A percentile compares a stretch with the other conserved stretches of the same genome.
These are phyloP conservation scores for Leishmania tropica DNA, from an alignment of 208 protist genomes.

Conservation along the genomic window DNA sequence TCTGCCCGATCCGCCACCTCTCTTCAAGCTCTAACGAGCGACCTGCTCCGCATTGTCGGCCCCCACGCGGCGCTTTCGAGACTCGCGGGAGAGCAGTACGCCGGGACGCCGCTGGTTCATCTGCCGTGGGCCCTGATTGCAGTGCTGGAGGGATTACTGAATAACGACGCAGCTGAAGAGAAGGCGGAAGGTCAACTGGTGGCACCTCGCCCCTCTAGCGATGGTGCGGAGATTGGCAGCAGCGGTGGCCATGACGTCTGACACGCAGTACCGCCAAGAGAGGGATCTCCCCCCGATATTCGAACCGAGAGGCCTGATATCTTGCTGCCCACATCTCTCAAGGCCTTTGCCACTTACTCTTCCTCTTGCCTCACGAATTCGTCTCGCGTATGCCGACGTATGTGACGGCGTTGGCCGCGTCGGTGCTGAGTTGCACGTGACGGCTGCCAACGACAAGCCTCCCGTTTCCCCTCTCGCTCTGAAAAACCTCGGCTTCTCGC, in stretches of 20 bases:
- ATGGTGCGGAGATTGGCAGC: neutral
- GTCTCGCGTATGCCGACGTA: neutral
- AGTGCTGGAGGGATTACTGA: constrained; percentile 18
- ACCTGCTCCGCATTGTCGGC: constrained; percentile 21
- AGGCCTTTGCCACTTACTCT: neutral
- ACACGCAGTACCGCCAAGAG: neutral
- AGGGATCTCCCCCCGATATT: neutral
- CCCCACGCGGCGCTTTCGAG: constrained; percentile 25
- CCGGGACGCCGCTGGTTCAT: constrained; percentile 22
- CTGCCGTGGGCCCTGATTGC: constrained; percentile 12
- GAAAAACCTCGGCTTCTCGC: neutral
- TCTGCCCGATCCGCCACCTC: constrained; percentile 11
- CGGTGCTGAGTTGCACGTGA: neutral
- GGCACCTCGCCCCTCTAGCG: neutral
- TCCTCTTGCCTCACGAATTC: neutral
- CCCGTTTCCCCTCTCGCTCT: neutral
- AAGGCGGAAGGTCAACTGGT: neutral
- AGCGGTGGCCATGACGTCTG: neutral
- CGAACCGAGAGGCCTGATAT: neutral
- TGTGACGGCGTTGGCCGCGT: neutral
- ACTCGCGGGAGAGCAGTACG: constrained; percentile 14
- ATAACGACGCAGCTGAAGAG: neutral
- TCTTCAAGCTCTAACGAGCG: constrained; percentile 22
- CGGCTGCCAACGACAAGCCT: neutral
- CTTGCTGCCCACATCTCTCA: neutral